Conservation (phyloP, 169 alveolate species). For the Amoebophrya sp. region DNA sequence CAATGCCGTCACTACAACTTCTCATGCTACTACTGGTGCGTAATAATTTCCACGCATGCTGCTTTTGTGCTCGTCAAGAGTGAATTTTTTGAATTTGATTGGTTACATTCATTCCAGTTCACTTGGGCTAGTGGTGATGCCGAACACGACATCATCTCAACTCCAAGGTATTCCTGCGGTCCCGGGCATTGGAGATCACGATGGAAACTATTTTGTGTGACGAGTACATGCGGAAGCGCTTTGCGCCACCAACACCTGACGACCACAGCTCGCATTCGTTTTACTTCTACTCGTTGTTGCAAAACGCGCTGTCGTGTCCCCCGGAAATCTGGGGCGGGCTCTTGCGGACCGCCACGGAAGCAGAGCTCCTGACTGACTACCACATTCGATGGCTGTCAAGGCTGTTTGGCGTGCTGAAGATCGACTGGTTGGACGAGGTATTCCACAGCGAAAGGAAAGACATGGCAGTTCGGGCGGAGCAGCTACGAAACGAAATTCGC, state of each 20-base stretch:
- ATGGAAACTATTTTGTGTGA: not conserved
- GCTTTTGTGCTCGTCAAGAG: too few relatives aligned
- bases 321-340: constrained; percentile 21
- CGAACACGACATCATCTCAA: not conserved
- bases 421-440: constrained; percentile 18
- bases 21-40: too few relatives aligned
- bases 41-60: too few relatives aligned
- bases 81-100: too few relatives aligned
- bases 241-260: not conserved
- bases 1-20: too few relatives aligned
- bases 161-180: not conserved
- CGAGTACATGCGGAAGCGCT: constrained; percentile 6
- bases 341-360: not conserved
- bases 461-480: not conserved
- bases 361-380: not conserved
- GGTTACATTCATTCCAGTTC: too few relatives aligned
- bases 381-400: not conserved
- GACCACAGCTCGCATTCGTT: not conserved
- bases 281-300: not conserved
- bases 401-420: not conserved
- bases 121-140: too few relatives aligned
- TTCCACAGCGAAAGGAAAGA: not conserved
- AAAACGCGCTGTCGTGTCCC: not conserved
- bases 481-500: not conserved
- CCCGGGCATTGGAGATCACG: not conserved